Conservation (phyloP, 1,284 basidiomycete genomes). For the Cryptococcus sp. region DNA sequence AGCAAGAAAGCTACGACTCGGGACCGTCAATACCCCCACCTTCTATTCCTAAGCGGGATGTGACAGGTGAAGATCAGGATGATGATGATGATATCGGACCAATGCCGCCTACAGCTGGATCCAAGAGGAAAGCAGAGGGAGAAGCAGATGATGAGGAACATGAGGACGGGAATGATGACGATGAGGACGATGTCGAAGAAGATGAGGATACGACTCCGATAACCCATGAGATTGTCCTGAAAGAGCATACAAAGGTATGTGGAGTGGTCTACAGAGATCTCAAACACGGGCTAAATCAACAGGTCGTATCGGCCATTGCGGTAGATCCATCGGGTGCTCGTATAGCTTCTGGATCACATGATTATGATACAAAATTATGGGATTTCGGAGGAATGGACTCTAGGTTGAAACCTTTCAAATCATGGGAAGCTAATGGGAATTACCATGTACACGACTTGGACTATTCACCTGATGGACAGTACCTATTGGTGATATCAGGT, state of each 20-base stretch:
- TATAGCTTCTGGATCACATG: constrained; percentile 84
- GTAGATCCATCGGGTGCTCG: constrained; percentile 91
- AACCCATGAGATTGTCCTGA: constrained; percentile 75
- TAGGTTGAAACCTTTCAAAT: constrained; percentile 82
- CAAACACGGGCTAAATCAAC: neutral
- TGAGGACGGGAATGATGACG: constrained; percentile 12
- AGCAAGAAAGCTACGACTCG: neutral
- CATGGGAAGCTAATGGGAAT: constrained; percentile 86
- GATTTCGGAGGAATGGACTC: constrained; percentile 98
- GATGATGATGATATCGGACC: constrained; percentile 35
- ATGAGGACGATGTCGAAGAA: constrained; percentile 20
- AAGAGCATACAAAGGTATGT: constrained; percentile 78
- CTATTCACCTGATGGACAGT: constrained; percentile 78
- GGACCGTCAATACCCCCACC: neutral
- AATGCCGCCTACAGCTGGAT: constrained; percentile 16
- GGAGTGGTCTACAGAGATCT: neutral
- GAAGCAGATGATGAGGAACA: constrained; percentile 12
- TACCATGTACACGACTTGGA: constrained; percentile 90
- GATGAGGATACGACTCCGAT: constrained; percentile 46
- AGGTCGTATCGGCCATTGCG: constrained; percentile 82
- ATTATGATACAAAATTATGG: constrained; percentile 97
- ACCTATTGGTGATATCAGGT: constrained; percentile 80
- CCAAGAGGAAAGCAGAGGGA: constrained; percentile 28
- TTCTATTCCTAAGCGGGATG: neutral
- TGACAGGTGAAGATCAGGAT: constrained; percentile 12